phyloP scores from a whole-genome alignment of 345 rosid genomes.

The Acer saccharum region DNA sequence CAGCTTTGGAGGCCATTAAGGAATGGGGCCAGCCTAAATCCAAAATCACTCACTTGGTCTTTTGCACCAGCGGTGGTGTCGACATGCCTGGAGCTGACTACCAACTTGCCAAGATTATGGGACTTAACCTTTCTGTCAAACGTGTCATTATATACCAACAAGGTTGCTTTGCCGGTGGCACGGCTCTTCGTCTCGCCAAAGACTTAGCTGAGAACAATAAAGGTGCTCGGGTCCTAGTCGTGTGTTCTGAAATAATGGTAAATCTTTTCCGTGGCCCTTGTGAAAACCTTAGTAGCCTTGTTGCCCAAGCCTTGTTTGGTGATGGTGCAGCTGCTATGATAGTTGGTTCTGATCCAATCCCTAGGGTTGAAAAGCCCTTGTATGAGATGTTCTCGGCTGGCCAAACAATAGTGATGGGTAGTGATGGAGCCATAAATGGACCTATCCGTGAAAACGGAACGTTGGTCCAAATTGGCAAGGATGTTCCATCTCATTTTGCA shows the following conservation, averaged over 20 bases:
- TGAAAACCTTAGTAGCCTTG: slow-evolving; percentile 39
- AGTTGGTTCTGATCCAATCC: too few relatives aligned
- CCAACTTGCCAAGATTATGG: slow-evolving; percentile 54
- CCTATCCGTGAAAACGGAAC: slow-evolving; percentile 47
- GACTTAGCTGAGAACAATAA: too few relatives aligned
- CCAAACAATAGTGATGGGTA: slow-evolving; percentile 42
- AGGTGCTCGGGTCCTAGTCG: too few relatives aligned
- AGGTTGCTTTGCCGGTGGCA: slow-evolving; percentile 32
- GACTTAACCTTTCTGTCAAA: slow-evolving; percentile 46
- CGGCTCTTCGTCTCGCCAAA: background rate
- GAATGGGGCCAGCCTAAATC: background rate
- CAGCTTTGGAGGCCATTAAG: slow-evolving; percentile 29
- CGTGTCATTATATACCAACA: slow-evolving; percentile 56
- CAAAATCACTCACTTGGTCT: background rate
- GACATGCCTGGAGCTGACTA: slow-evolving; percentile 62
- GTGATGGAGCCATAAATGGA: slow-evolving; percentile 48
- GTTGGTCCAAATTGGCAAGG: slow-evolving; percentile 39
- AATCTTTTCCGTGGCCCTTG: slow-evolving; percentile 45
- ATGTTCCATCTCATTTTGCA: slow-evolving; percentile 38
- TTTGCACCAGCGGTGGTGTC: slow-evolving; percentile 50
- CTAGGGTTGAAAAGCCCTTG: too few relatives aligned
- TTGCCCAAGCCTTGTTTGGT: slow-evolving; percentile 34
- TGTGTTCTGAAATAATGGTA: slow-evolving; percentile 24
- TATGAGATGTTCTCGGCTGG: slow-evolving; percentile 20
- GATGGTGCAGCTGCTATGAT: too few relatives aligned